Evolutionary conservation across 805 yeast genomes (phyloP).

Genomic region (Yamadazyma tumulicola): DNA sequence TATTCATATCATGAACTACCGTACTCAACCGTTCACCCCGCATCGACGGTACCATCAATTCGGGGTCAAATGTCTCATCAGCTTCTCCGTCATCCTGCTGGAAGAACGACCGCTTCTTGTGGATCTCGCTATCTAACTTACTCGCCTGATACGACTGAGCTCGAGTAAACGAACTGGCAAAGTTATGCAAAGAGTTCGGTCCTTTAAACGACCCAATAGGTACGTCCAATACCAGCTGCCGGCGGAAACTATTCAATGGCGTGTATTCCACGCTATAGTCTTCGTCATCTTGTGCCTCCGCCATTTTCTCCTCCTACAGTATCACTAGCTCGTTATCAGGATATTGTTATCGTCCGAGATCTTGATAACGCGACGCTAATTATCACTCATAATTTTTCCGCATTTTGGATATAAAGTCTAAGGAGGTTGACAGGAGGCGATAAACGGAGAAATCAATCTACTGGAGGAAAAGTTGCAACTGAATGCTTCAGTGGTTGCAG

Average conservation of each 20-base stretch:
- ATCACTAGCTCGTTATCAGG: no score
- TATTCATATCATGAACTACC: constrained; percentile 41
- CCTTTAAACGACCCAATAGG: constrained; percentile 60
- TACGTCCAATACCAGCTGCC: constrained; percentile 25
- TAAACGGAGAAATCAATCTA: no score
- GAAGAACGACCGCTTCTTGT: constrained; percentile 62
- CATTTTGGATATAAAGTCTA: no score
- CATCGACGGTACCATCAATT: constrained; percentile 60
- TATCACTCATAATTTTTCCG: no score
- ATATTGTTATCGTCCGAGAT: no score
- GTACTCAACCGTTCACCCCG: constrained; percentile 64
- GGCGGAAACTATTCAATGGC: constrained; percentile 13
- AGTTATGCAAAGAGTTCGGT: constrained; percentile 66
- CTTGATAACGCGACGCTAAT: no score
- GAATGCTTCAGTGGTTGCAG: no score
- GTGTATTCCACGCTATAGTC: no score
- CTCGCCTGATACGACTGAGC: constrained; percentile 65
- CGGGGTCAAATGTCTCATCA: constrained; percentile 68
- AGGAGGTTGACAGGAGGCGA: no score
- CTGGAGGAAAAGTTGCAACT: no score
- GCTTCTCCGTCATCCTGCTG: constrained; percentile 11
- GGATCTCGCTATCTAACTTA: constrained; percentile 50
- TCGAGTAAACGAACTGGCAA: constrained; percentile 75
- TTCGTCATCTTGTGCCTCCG: no score
- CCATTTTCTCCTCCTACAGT: no score